Conservation (phyloP, 2,329 filamentous ascomycete species). For the Fusarium cyanostomum region DNA sequence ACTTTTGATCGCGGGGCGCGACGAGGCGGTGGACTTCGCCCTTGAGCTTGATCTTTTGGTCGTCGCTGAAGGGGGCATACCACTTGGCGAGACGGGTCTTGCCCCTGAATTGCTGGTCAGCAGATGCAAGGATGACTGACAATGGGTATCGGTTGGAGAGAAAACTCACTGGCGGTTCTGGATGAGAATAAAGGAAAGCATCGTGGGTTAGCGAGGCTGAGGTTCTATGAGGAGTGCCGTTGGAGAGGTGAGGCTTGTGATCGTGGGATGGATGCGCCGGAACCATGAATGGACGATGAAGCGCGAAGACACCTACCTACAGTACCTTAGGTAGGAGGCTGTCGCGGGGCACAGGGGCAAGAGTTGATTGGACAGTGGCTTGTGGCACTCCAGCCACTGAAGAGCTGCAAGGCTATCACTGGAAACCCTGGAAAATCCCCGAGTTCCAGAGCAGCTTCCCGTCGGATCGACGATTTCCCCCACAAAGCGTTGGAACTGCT, state of each 20-base stretch:
- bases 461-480: background rate
- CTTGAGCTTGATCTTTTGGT: constrained; percentile 99
- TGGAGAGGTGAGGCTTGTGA: constrained; percentile 14
- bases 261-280: constrained; percentile 33
- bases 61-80: constrained; percentile 98
- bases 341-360: constrained; percentile 24
- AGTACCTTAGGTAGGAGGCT: constrained; percentile 29
- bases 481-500: background rate
- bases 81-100: constrained; percentile 99
- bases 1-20: constrained; percentile 97
- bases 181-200: constrained; percentile 89
- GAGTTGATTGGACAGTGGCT: constrained; percentile 17
- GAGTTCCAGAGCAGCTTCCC: constrained; percentile 12
- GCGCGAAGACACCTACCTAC: too few relatives aligned
- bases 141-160: background rate
- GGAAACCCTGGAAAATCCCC: constrained; percentile 9
- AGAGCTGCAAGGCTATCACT: constrained; percentile 28
- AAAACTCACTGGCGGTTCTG: constrained; percentile 82
- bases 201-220: constrained; percentile 35
- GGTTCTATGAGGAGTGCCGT: constrained; percentile 3
- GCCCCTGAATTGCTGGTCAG: constrained; percentile 67
- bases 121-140: background rate
- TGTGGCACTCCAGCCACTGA: constrained; percentile 2
- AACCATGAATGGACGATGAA: background rate
- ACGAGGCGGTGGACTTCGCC: constrained; percentile 99